Conservation (phyloP, 75 land plant species). For the Pinus tabuliformis region DNA sequence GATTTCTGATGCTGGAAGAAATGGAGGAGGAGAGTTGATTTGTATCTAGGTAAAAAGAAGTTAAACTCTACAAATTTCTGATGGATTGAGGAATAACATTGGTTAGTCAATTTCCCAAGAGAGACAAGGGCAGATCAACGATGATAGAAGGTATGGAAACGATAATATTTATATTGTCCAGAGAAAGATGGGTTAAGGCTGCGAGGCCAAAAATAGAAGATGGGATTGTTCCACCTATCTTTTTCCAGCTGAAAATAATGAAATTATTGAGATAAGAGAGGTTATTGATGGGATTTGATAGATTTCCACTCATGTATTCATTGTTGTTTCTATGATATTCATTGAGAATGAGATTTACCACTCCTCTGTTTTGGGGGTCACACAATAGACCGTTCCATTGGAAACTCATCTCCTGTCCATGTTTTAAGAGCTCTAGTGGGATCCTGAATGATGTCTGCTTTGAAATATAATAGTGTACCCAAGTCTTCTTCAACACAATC, state of each 20-base stretch:
- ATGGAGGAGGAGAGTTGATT: neutral
- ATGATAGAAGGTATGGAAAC: conserved; percentile 4
- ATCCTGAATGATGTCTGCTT: neutral
- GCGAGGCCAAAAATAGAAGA: neutral
- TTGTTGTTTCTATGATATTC: neutral
- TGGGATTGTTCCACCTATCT: neutral
- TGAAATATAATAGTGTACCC: conserved; percentile 7
- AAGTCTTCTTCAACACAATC: conserved; percentile 5
- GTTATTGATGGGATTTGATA: conserved; percentile 5
- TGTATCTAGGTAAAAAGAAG: neutral
- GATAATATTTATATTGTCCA: neutral
- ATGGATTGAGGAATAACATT: neutral
- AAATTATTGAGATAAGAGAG: conserved; percentile 10
- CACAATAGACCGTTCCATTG: conserved; percentile 3
- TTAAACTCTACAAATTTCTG: neutral
- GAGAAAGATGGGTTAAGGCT: conserved; percentile 2
- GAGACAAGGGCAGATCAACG: no score
- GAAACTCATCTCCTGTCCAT: conserved; percentile 9
- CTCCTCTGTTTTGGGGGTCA: neutral
- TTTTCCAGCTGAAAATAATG: neutral
- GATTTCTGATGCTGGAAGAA: neutral
- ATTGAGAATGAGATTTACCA: neutral
- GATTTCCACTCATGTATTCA: neutral
- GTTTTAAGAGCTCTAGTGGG: neutral
- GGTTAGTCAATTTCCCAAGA: neutral